Evolutionary conservation across 176 grass and related monocot genomes (phyloP), one percentile per base, ranked within the genome.

Genomic region (Ensete glaucum): DNA sequence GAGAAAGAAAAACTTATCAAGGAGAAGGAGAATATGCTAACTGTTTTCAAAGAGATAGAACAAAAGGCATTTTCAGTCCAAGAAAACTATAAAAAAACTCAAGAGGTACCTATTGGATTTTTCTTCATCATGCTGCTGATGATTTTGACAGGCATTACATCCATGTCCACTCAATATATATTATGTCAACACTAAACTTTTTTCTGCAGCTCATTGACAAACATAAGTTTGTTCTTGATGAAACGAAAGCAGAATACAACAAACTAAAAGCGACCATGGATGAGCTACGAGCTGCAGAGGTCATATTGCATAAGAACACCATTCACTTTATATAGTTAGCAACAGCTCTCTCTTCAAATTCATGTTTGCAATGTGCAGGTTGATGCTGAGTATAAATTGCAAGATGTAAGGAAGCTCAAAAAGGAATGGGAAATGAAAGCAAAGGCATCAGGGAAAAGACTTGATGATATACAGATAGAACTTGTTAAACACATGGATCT

Each of bases 161-260:
- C 23, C 3, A 29, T 1, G 11, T 67, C 23, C 34, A 67, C 26
- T 14, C 12, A 25, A 21, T 67, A 15, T 70, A 14, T 16, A 8
- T 23, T 56, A 11, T 19, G 11, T 29, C 57, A 24, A 4, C 15
- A 56, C 16, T 57, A 57, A 15, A 62, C 8, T 7, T 15, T 62
- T 72, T 72, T 53, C 57, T 80, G n/a, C 68, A 99, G 95, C 70
- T 91, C 62, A 91, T 99, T 68, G 86, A 99, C 74, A 68, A 74
- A 23, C 95, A 99, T 78, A 88, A 99, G 78, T 85, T 73, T 76
- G 80, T 85, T 53, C 82, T 99, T 52, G 88, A 91, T 73, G 87
- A 84, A 85, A 94, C 95, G 84, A 99, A 99, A 82, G 86, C 72
- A 72, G 79, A 99, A 21, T 99, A 85, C 60, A 99, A 87, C 70